Percentiles rank a stretch among this genome's conserved stretches.
These are phyloP conservation scores for Pseudoneurospora amorphoporcata DNA, from an alignment of 495 filamentous ascomycete genomes.

Conservation along the genomic window DNA sequence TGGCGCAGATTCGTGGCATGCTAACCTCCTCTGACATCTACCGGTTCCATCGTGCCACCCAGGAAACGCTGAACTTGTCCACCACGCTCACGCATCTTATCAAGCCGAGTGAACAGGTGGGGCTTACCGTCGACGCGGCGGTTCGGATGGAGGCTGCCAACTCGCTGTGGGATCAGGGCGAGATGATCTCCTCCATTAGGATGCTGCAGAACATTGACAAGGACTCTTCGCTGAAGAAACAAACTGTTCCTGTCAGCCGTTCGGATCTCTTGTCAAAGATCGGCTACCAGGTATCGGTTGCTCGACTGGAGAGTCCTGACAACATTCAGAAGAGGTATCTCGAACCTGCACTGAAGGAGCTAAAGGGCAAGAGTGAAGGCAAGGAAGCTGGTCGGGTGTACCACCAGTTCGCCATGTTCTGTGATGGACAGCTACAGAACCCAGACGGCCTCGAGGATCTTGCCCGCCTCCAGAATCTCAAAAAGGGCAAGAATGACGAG, in stretches of 20 bases:
- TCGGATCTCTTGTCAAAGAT: constrained; percentile 78
- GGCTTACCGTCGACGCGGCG: constrained; percentile 64
- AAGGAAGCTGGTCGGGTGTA: constrained; percentile 78
- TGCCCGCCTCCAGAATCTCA: constrained; percentile 65
- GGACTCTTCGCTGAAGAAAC: constrained; percentile 51
- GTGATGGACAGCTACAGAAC: constrained; percentile 84
- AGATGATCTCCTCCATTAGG: constrained; percentile 79
- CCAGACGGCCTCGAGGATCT: constrained; percentile 77
- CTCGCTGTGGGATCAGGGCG: constrained; percentile 90
- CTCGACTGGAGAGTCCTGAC: constrained; percentile 86
- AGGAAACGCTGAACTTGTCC: constrained; percentile 75
- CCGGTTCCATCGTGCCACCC: constrained; percentile 65
- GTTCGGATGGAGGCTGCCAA: constrained; percentile 71
- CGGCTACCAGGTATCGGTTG: constrained; percentile 80
- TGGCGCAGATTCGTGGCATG: constrained; percentile 63
- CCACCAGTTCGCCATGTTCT: constrained; percentile 90
- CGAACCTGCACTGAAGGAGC: constrained; percentile 66
- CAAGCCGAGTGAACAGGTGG: constrained; percentile 51
- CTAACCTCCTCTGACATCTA: constrained; percentile 64
- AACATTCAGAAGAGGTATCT: constrained; percentile 79
- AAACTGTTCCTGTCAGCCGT: constrained; percentile 62
- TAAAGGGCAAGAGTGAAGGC: constrained; percentile 58
- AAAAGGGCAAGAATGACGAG: constrained; percentile 70
- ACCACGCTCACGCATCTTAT: constrained; percentile 70
- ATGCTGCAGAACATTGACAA: constrained; percentile 70